Evolutionary conservation across 495 filamentous ascomycete genomes (phyloP).

Genomic region (Neurospora tetrasperma): DNA sequence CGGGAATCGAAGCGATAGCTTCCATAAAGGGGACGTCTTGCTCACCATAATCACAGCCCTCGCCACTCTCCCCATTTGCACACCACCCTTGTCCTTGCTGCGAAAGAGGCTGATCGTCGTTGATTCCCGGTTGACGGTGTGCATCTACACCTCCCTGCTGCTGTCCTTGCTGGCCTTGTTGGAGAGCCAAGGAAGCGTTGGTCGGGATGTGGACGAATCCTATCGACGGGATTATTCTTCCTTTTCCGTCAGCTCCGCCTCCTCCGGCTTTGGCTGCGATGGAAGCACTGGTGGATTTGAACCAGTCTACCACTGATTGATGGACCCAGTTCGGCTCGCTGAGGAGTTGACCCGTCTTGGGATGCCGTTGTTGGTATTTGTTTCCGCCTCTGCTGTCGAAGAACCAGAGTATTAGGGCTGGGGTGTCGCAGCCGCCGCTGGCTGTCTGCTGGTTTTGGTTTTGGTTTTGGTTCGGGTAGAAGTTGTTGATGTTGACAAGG

Average conservation of each 20-base stretch:
- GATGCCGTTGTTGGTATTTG: slow-evolving; percentile 36
- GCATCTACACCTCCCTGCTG: slow-evolving; percentile 12
- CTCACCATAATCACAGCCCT: slow-evolving; percentile 33
- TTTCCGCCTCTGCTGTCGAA: slow-evolving; percentile 62
- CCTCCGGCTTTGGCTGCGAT: slow-evolving; percentile 22
- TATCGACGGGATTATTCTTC: slow-evolving; percentile 44
- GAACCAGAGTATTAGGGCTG: slow-evolving; percentile 57
- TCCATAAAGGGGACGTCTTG: slow-evolving; percentile 58
- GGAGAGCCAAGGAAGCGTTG: slow-evolving; percentile 44
- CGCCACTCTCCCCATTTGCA: slow-evolving; percentile 27
- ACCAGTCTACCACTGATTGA: slow-evolving; percentile 49
- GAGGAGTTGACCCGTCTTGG: slow-evolving; percentile 17
- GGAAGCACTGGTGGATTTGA: slow-evolving; percentile 34
- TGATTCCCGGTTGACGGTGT: slow-evolving; percentile 49
- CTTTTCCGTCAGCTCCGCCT: slow-evolving; percentile 9
- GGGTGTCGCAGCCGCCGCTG: neutral
- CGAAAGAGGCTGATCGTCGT: slow-evolving; percentile 50
- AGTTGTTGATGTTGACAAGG: neutral
- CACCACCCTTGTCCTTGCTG: slow-evolving; percentile 42
- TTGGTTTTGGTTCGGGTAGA: neutral
- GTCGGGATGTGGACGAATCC: slow-evolving; percentile 67
- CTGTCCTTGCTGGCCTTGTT: slow-evolving; percentile 25
- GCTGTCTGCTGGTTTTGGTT: neutral
- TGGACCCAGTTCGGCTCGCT: slow-evolving; percentile 38
- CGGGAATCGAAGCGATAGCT: slow-evolving; percentile 44